Evolutionary conservation across 257 asterid genomes (phyloP), one percentile per base, ranked within the genome.

Genomic region (Ehretia macrophylla): DNA sequence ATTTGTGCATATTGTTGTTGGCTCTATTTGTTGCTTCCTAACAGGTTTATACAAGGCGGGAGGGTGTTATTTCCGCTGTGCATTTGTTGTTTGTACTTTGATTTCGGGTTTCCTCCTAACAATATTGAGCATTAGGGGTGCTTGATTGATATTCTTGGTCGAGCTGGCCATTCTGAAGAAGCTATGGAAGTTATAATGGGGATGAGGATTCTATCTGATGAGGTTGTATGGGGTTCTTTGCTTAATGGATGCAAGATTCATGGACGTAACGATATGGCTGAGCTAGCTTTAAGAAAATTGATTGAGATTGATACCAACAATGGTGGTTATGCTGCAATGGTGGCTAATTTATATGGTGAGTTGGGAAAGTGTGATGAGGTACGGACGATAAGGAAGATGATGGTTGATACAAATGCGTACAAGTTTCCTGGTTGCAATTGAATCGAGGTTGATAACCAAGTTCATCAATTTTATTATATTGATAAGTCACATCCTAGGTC

Each of bases 121-220:
- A n/a, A n/a, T n/a, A n/a, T 90, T 17, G 84, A 88, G 68, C 95
- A 90, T 63, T 81, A 81, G 38, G 95, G 97, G 40, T 85, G 97
- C 57, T 76, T 87, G 75, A 64, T 85, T 19, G 95, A 87, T 73
- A 88, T 90, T 13, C 85, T 85, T 11, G 83, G 85, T 14, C 79
- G 95, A 60, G 75, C 86, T 8, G 95, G 97, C 47, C 50, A 57
- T 66, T 76, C 85, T 56, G 80, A 85, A 27, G 94, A 87, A 63
- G 91, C 89, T 8, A 76, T 90, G 83, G 77, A 78, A 60, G 79
- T 87, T 21, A 66, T 87, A 53, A 56, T 51, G 17, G 75, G 77
- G 40, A 87, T 90, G 97, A 80, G 70, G 62, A 59, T 78, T 22
- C 60, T 70, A 5, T 88, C 93, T 0, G 97, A 90, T 65, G 95